Evolutionary conservation across 306 rosid species (phyloP).

Genomic region (Cotoneaster glaucophyllus): DNA sequence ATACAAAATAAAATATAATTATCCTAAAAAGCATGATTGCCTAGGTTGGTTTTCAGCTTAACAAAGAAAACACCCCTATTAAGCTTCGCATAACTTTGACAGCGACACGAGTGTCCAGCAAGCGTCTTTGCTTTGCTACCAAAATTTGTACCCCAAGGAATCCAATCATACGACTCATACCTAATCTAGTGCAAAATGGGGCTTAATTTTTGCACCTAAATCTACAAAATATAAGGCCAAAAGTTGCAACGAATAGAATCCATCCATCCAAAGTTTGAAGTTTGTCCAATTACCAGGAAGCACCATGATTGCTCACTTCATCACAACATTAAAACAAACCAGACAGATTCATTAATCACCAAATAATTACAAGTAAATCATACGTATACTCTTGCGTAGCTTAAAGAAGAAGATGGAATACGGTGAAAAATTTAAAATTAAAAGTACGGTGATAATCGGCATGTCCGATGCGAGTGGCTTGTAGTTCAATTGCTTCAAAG

Average conservation of each 20-base stretch:
- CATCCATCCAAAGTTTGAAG: slow-evolving; percentile 11
- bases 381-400: background rate
- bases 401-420: background rate
- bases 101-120: background rate
- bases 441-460: background rate
- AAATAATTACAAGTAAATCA: background rate
- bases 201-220: background rate
- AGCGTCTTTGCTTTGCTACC: background rate
- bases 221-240: slow-evolving; percentile 1
- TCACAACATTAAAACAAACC: background rate
- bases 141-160: background rate
- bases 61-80: no score
- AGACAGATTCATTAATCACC: background rate
- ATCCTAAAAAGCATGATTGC: no score
- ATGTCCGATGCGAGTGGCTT: background rate
- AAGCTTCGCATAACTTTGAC: background rate
- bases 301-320: background rate
- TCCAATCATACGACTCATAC: background rate
- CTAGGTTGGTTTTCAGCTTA: no score
- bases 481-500: background rate
- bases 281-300: background rate
- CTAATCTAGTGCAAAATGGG: background rate
- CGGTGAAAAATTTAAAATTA: background rate
- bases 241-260: slow-evolving; percentile 11
- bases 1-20: no score